Conservation (phyloP, 768 basidiomycete genomes). For the Pisolithus tinctorius region DNA sequence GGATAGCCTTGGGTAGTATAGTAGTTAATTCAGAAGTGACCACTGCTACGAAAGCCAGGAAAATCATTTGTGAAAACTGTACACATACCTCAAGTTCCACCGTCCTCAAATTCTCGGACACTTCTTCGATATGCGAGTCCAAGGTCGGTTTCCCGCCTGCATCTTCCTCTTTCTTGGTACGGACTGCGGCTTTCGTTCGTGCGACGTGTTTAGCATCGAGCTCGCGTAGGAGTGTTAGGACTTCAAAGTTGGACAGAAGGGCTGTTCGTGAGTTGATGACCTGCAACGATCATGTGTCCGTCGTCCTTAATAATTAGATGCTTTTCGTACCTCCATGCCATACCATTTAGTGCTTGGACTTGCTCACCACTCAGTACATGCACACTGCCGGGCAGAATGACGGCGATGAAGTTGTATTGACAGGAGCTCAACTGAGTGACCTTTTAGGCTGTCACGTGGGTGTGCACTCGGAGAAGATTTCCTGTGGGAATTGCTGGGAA, state of each 20-base stretch:
- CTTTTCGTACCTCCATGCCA: slow-evolving; percentile 1
- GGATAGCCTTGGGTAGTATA: slow-evolving; percentile 56
- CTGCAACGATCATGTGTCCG: slow-evolving; percentile 2
- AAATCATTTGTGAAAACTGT: slow-evolving; percentile 30
- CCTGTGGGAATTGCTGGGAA: no score
- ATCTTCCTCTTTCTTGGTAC: slow-evolving; percentile 76
- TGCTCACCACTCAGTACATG: not conserved
- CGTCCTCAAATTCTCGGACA: slow-evolving; percentile 77
- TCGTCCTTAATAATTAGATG: not conserved
- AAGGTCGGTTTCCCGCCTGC: slow-evolving; percentile 28
- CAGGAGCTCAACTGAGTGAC: no score
- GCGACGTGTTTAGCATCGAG: slow-evolving; percentile 70
- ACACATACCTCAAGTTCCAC: slow-evolving; percentile 62
- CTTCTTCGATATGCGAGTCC: slow-evolving; percentile 41
- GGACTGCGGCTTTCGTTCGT: slow-evolving; percentile 60
- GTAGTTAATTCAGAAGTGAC: not conserved
- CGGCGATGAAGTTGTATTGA: no score
- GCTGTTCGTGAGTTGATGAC: slow-evolving; percentile 54
- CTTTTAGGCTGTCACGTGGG: no score
- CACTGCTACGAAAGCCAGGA: not conserved
- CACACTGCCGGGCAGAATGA: no score
- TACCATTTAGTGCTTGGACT: not conserved
- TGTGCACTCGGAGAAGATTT: no score
- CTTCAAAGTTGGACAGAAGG: slow-evolving; percentile 87
- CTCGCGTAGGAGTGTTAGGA: slow-evolving; percentile 67